phyloP scores from a whole-genome alignment of 208 protist species.

The Leishmania arabica region DNA sequence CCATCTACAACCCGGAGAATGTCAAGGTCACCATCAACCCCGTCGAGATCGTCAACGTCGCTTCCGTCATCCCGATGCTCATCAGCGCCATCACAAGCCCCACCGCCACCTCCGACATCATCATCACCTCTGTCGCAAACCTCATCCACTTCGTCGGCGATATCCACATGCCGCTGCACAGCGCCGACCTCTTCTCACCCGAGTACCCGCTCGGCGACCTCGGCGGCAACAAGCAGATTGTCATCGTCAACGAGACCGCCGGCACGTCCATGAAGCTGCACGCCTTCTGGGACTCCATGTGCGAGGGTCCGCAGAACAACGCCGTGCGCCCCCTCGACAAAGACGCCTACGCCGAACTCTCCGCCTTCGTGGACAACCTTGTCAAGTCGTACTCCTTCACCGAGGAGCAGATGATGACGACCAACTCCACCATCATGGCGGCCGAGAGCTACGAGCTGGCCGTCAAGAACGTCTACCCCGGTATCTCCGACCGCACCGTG shows the following conservation, averaged over 20 bases:
- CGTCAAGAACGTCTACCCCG: constrained; percentile 42
- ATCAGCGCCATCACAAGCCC: constrained; percentile 23
- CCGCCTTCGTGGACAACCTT: constrained; percentile 41
- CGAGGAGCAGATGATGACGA: constrained; percentile 29
- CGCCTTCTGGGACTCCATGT: constrained; percentile 65
- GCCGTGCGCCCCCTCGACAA: constrained; percentile 32
- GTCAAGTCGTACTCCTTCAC: constrained; percentile 31
- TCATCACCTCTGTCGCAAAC: constrained; percentile 36
- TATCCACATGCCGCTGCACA: constrained; percentile 29
- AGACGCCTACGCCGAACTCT: constrained; percentile 30
- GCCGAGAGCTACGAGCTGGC: constrained; percentile 44
- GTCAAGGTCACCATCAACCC: constrained; percentile 31
- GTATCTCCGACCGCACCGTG: constrained; percentile 27
- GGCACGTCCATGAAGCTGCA: constrained; percentile 43
- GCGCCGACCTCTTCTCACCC: constrained; percentile 36
- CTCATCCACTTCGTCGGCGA: constrained; percentile 65
- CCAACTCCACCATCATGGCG: constrained; percentile 35
- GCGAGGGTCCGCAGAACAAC: constrained; percentile 30
- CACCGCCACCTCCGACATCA: constrained; percentile 12
- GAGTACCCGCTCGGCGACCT: constrained; percentile 45
- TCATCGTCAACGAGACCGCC: constrained; percentile 24
- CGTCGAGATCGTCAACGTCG: constrained; percentile 36
- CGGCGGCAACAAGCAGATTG: constrained; percentile 47
- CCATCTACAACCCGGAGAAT: constrained; percentile 41
- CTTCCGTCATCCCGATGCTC: constrained; percentile 35